These are phyloP conservation scores for Nemania abortiva DNA, from an alignment of 2,329 filamentous ascomycete genomes.

Conservation along the genomic window DNA sequence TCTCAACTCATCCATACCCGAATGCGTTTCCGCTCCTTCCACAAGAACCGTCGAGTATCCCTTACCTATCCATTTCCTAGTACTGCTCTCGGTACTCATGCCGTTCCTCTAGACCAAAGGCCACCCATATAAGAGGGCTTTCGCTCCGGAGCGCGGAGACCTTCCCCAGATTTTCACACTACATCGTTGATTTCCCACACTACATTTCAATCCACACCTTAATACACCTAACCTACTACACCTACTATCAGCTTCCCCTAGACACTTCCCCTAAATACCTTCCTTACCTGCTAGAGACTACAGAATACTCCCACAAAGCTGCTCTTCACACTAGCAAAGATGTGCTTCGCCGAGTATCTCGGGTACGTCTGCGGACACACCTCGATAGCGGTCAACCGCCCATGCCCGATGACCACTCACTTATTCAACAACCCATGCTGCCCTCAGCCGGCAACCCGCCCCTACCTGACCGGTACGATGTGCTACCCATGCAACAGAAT, in stretches of 20 bases:
- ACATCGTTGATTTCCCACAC: conserved; percentile 10
- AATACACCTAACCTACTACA: neutral
- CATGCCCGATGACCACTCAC: conserved; percentile 59
- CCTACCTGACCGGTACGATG: conserved; percentile 52
- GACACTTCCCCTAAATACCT: neutral
- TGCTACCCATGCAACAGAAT: conserved; percentile 56
- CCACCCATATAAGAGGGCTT: neutral
- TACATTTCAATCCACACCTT: conserved; percentile 5
- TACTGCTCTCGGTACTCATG: neutral
- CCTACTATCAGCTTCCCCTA: neutral
- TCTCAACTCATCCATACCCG: neutral
- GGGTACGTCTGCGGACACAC: conserved; percentile 63
- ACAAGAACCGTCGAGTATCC: neutral
- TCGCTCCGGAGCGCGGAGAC: neutral
- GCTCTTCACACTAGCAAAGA: conserved; percentile 42
- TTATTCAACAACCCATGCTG: conserved; percentile 54
- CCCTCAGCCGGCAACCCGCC: conserved; percentile 46
- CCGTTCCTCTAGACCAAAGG: neutral
- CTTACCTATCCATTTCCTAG: conserved; percentile 6
- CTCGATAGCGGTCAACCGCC: conserved; percentile 54
- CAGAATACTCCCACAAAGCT: neutral
- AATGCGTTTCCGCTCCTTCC: neutral
- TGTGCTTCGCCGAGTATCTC: conserved; percentile 62
- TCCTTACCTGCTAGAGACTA: neutral
- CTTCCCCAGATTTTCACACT: neutral